Base-by-base conservation (phyloP, 306 rosid genomes). In the Macrotyloma uniflorum region DNA sequence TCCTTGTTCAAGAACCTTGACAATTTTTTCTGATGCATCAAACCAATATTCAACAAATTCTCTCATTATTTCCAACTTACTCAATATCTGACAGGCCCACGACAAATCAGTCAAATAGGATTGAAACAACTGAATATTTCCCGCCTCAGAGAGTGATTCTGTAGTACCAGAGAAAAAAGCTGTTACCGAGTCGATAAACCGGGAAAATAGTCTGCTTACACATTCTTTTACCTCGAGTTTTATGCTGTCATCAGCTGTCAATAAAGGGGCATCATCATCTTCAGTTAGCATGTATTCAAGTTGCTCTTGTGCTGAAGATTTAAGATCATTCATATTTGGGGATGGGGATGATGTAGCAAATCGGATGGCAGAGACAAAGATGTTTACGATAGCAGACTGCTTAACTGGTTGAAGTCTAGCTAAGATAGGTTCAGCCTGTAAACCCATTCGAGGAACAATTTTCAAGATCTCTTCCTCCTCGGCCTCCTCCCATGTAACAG, bases 401-500 rank as follows among this genome's bases (percentile, higher is more conserved):
- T 85, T 80, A 55, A 93, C 97, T 0, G 99, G 98, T 82, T 89
- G 96, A 79, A 95, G 94, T 83, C 99, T 97, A 74, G 97, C 94
- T 36, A 95, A 89, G 79, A 95, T 83, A 61, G 93, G 91, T 79
- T 95, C 89, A 1, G 84, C 96, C 69, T 80, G 88, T 30, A 81
- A 58, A 59, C 99, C 99, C 88, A 95, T 79, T 1, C 72, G 83
- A 22, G 98, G 97, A 72, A 95, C 89, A 38, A 88, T 83, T 83
- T 73, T 92, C 50, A 95, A 76, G 70, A 95, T 95, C 79, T 95
- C 96, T 85, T 95, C 99, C 85, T 93, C 99, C 87, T 95, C 99
- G 2, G 87, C 87, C 83, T 95, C 97, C 72, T 95, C 98, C 99
- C 99, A 95, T 4, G 96, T 82, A 30, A 91, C 92, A 7, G 97